Evolutionary conservation across 2,329 filamentous ascomycete genomes (phyloP), one percentile per base, ranked within the genome.

Genomic region (Plenodomus tracheiphilus): DNA sequence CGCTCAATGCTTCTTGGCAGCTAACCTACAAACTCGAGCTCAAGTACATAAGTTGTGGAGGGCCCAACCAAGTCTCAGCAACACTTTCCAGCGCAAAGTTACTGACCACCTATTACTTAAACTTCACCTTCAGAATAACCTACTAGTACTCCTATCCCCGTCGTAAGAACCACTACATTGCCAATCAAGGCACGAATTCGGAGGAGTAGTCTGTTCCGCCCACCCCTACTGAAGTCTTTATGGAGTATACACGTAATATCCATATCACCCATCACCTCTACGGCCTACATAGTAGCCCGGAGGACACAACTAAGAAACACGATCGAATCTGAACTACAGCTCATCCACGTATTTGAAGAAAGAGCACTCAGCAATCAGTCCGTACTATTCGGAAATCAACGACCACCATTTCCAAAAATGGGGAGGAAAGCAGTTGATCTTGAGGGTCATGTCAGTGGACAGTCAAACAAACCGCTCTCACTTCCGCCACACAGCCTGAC

Each of bases 401-500:
- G 5, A 10, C 5, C 22, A 10, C 10, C 22, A 25, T 5, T 25
- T 25, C 22, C n/a, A n/a, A 57, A 15, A 9, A 69, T 68, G 64
- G 64, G 54, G 39, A 54, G 61, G 47, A 40, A 58, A 48, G 49
- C 53, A 19, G 41, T 49, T 16, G 46, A 56, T 43, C 52, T 58
- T 13, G 56, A 48, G 56, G 58, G 52, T 42, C 72, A 74, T 46
- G 60, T 72, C 18, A 72, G 72, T 16, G 74, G 73, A 4, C 74
- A 76, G 54, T 63, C 68, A 15, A 77, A 77, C 53, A 74, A 71
- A 49, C 80, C 79, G n/a, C 71, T 88, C 38, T 80, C 81, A 22
- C 74, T 76, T 28, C 85, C 85, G 7, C 82, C 86, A 8, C 86
- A 89, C 66, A 75, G 81, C 35, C 75, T 89, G 40, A 69, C 77